phyloP scores from a whole-genome alignment of 768 basidiomycete species.

The Lentinula edodes region DNA sequence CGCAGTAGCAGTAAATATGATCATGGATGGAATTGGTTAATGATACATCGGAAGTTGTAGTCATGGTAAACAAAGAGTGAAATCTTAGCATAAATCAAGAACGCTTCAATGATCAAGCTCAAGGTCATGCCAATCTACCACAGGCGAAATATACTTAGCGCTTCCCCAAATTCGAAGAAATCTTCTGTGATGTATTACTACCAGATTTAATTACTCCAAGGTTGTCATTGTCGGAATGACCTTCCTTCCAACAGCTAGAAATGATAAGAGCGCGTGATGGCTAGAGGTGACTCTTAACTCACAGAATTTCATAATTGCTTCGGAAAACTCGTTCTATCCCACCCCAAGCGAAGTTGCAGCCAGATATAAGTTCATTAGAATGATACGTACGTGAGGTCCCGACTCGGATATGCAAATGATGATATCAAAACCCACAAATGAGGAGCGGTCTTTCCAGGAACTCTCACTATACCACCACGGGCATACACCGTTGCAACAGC shows the following conservation, averaged over 20 bases:
- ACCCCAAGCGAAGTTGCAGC: conserved; percentile 2
- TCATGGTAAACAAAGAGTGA: too few species aligned
- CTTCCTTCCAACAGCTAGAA: not conserved
- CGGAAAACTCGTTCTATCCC: not conserved
- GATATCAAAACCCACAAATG: conserved; percentile 33
- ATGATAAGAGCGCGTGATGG: not conserved
- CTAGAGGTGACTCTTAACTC: not conserved
- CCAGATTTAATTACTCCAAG: not conserved
- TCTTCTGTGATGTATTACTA: not conserved
- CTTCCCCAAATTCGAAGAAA: not conserved
- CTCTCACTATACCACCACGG: conserved; percentile 27
- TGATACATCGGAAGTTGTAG: not conserved
- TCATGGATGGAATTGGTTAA: not conserved
- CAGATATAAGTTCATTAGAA: not conserved
- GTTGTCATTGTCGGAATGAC: too few species aligned
- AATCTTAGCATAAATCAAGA: too few species aligned
- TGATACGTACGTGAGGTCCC: not conserved
- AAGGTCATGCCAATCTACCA: too few species aligned
- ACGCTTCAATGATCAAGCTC: too few species aligned
- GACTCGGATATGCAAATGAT: not conserved
- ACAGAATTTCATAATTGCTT: conserved; percentile 4
- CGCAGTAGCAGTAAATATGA: too few species aligned
- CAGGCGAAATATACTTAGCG: not conserved
- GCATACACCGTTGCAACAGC: conserved; percentile 16
- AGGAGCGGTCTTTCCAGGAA: conserved; percentile 48